Conservation (phyloP, 2,329 filamentous ascomycete species). For the Colletotrichum gigasporum region DNA sequence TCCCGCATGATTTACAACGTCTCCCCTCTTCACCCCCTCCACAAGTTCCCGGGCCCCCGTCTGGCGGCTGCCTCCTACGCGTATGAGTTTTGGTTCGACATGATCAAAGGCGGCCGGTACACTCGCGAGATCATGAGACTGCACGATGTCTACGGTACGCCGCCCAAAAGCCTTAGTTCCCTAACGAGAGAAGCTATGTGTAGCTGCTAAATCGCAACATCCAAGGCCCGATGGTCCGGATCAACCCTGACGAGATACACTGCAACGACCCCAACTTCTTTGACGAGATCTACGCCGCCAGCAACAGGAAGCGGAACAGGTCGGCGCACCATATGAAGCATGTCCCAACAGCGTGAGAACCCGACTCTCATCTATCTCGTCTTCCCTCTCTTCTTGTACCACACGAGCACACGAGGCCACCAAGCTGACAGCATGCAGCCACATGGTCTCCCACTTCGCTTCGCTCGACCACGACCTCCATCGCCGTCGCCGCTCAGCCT, state of each 20-base stretch:
- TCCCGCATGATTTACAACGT: constrained; percentile 39
- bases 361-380: not conserved
- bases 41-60: constrained; percentile 36
- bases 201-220: too few species aligned
- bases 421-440: not conserved
- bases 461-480: constrained; percentile 47
- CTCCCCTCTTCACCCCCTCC: constrained; percentile 39
- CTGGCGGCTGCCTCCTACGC: constrained; percentile 28
- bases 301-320: constrained; percentile 15
- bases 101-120: constrained; percentile 33
- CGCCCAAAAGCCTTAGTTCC: too few species aligned
- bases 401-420: too few species aligned
- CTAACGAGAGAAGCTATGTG: not conserved
- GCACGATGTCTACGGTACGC: constrained; percentile 41
- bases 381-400: not conserved
- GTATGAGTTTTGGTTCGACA: constrained; percentile 36
- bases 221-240: constrained; percentile 47
- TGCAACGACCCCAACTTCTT: constrained; percentile 45
- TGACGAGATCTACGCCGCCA: constrained; percentile 46
- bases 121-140: constrained; percentile 34
- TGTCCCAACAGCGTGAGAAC: not conserved
- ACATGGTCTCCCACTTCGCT: constrained; percentile 10
- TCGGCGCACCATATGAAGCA: not conserved
- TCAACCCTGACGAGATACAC: constrained; percentile 49
- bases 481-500: constrained; percentile 39